Evolutionary conservation across 257 asterid species (phyloP), one percentile per base, ranked within the genome.

Genomic region (Solanum corneliomulleri): DNA sequence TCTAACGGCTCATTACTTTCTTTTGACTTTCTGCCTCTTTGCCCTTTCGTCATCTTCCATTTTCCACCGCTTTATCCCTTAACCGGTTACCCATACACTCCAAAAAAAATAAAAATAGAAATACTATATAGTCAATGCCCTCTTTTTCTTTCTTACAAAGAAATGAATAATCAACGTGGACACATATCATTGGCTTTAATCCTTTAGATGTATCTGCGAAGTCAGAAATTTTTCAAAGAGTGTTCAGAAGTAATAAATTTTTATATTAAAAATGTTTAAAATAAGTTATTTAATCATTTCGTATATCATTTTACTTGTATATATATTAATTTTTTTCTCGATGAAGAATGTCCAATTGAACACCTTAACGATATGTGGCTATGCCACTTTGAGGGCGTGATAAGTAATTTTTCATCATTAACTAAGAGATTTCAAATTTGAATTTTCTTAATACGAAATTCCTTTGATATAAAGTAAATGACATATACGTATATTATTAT

Each of bases 1-100:
- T 91, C 93, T 91, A 94, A 94, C 98, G 96, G 95, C 93, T 93
- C 94, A 92, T 92, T 88, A 90, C 90, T 83, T 16, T 16, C 93
- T 88, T 92, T 95, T 95, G 98, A 93, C 97, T 94, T 94, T 92
- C 7, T 88, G 77, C 81, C 87, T 10, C 37, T n/a, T 56, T 70
- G 69, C 9, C 41, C 23, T 62, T 83, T 83, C 86, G 88, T 39
- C 85, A 60, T 82, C 82, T 77, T 87, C 56, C 71, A 41, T 21
- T 72, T 87, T 58, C 84, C 90, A 89, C 92, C 87, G 86, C 64
- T 87, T 89, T 86, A 82, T 89, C 91, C 83, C 29, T 83, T 89
- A 87, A 45, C 87, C 86, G 75, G 86, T 72, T 83, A 88, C 93
- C 91, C 84, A 39, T 42, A 88, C 72, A 49, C n/a, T 69, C 1